Evolutionary conservation across 1,284 basidiomycete genomes (phyloP), one percentile per base, ranked within the genome.

Genomic region (Phenoliferia sp.): DNA sequence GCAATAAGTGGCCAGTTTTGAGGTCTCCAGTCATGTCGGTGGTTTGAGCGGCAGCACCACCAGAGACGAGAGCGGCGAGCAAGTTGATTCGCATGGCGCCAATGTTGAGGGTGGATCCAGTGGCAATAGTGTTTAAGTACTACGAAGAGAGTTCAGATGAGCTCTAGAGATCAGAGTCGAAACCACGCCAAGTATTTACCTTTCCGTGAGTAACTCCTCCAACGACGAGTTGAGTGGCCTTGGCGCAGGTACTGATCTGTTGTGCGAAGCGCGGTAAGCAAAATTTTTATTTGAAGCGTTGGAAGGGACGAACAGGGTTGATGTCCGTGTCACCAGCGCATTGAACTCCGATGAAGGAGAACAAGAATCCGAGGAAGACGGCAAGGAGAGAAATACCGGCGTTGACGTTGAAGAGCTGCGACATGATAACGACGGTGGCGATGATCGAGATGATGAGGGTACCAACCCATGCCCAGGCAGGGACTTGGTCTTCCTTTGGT

Each of bases 401-500:
- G 48, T 19, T 52, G 48, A 52, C 48, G 17, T 94, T 92, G 79
- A 93, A 94, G 80, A 87, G 90, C 80, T 92, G 90, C 69, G 85
- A 79, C 74, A 91, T 88, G 71, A 94, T 86, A 79, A 88, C 90
- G 75, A 85, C 83, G 79, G 91, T 89, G 3, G 90, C 90, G 2
- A 73, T 74, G 36, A 75, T 76, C 59, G 71, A 75, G 83, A 91
- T 90, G 73, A 90, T 78, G 70, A 92, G 79, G 89, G 94, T 92
- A 78, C 92, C 87, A 69, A 94, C 29, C 48, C 48, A 52, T 19
- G 48, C 48, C 48, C 48, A 52, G 5, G 19, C 48, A 5, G 48
- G 48, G 9, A 52, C 48, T 22, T 52, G 48, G 48, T 52, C 48
- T 22, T 52, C 48, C 5, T 19, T 19, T 5, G 48, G 48, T 5